Conservation (phyloP, 2,329 filamentous ascomycete genomes). For the Apiospora arundinis region DNA sequence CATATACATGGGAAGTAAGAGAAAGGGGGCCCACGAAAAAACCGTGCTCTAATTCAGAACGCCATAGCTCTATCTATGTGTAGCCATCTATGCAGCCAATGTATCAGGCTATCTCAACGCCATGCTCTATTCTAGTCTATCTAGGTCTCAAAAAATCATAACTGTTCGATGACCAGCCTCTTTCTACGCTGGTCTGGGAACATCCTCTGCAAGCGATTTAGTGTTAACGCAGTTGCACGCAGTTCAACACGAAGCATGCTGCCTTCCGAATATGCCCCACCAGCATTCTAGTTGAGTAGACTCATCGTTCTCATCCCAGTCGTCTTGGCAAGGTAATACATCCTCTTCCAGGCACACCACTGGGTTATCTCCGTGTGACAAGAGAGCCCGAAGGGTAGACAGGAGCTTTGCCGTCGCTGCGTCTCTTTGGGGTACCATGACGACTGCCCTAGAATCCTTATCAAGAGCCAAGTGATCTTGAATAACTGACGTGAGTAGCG, state of each 20-base stretch:
- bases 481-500: constrained; percentile 75
- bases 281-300: constrained; percentile 64
- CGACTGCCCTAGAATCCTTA: constrained; percentile 67
- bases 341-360: constrained; percentile 65
- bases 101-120: not conserved
- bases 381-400: constrained; percentile 64
- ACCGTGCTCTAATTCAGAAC: not conserved
- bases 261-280: constrained; percentile 66
- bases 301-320: constrained; percentile 69
- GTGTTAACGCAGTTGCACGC: not conserved
- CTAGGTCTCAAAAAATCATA: not conserved
- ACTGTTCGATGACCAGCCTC: not conserved
- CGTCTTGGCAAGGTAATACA: constrained; percentile 71
- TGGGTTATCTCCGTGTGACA: constrained; percentile 57
- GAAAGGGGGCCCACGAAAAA: not conserved
- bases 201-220: not conserved
- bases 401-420: constrained; percentile 68
- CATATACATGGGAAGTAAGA: not conserved
- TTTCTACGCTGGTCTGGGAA: not conserved
- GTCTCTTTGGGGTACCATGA: constrained; percentile 83
- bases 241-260: not conserved
- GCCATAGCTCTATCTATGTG: not conserved
- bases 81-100: not conserved
- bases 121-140: constrained; percentile 5
- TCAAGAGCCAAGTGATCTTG: constrained; percentile 67